phyloP scores from a whole-genome alignment of 768 basidiomycete genomes.

The Boletellus sp. region DNA sequence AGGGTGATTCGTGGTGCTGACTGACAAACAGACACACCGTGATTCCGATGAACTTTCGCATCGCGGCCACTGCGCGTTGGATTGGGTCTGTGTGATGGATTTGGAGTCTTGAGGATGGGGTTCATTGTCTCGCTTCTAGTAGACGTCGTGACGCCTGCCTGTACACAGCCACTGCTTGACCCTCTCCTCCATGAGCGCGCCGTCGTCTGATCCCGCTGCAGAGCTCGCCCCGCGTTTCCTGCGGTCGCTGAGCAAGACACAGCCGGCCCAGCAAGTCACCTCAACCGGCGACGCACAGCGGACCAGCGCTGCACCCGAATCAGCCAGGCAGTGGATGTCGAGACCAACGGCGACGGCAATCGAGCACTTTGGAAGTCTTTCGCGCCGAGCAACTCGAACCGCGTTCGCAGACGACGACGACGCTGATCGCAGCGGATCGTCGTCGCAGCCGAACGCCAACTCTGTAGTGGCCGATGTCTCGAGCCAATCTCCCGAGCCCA shows the following conservation, averaged over 20 bases:
- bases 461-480: constrained; percentile 6
- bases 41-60: constrained; percentile 68
- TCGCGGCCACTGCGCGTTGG: constrained; percentile 73
- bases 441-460: constrained; percentile 7
- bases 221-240: constrained; percentile 13
- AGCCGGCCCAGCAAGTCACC: constrained; percentile 13
- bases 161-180: neutral
- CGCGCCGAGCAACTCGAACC: constrained; percentile 8
- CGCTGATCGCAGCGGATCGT: constrained; percentile 3
- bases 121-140: too few relatives aligned
- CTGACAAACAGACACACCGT: constrained; percentile 61
- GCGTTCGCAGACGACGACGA: neutral
- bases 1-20: constrained; percentile 10
- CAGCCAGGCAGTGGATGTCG: constrained; percentile 11
- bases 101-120: too few relatives aligned
- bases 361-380: constrained; percentile 16
- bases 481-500: constrained; percentile 35
- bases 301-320: neutral
- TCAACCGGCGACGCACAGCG: constrained; percentile 4
- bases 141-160: neutral
- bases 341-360: constrained; percentile 16
- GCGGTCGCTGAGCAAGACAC: constrained; percentile 20
- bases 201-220: neutral
- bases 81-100: constrained; percentile 40
- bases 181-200: too few relatives aligned